phyloP scores from a whole-genome alignment of 2,329 filamentous ascomycete genomes.

The Escovopsis sp. region DNA sequence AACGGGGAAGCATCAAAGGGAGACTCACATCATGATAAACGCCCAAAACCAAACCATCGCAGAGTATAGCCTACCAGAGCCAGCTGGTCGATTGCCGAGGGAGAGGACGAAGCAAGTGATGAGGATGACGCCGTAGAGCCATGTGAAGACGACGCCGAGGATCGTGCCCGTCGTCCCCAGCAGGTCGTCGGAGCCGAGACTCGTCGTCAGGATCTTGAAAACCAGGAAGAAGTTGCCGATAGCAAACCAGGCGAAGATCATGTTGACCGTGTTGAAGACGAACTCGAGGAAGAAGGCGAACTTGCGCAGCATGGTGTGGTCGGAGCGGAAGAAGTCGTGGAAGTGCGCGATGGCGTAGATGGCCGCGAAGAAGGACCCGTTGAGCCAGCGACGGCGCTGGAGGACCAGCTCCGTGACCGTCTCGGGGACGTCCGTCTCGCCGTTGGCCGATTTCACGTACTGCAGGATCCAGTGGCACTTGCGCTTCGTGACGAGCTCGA shows the following conservation, averaged over 20 bases:
- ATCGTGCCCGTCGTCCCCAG: constrained; percentile 65
- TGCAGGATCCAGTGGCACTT: constrained; percentile 96
- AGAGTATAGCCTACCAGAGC: constrained; percentile 86
- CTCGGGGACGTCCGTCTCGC: constrained; percentile 93
- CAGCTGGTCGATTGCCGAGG: constrained; percentile 85
- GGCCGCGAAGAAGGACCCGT: constrained; percentile 95
- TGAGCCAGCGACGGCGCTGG: constrained; percentile 91
- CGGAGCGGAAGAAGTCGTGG: constrained; percentile 87
- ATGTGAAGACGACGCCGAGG: constrained; percentile 82
- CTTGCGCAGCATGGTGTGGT: constrained; percentile 77
- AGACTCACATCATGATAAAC: constrained; percentile 70
- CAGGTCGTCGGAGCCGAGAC: constrained; percentile 53
- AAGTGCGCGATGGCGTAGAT: constrained; percentile 92
- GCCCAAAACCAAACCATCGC: constrained; percentile 99
- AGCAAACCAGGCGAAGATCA: constrained; percentile 97
- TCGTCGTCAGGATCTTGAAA: constrained; percentile 89
- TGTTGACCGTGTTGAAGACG: constrained; percentile 84
- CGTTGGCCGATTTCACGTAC: constrained; percentile 94
- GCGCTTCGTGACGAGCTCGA: constrained; percentile 92
- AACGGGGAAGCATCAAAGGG: too few relatives aligned
- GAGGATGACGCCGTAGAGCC: constrained; percentile 82
- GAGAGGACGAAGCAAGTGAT: constrained; percentile 92
- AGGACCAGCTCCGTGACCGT: constrained; percentile 88
- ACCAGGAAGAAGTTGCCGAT: constrained; percentile 99
- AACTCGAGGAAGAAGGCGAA: constrained; percentile 86